These are phyloP conservation scores for Verticillium tricorpus DNA, from an alignment of 2,329 filamentous ascomycete genomes.

Conservation along the genomic window DNA sequence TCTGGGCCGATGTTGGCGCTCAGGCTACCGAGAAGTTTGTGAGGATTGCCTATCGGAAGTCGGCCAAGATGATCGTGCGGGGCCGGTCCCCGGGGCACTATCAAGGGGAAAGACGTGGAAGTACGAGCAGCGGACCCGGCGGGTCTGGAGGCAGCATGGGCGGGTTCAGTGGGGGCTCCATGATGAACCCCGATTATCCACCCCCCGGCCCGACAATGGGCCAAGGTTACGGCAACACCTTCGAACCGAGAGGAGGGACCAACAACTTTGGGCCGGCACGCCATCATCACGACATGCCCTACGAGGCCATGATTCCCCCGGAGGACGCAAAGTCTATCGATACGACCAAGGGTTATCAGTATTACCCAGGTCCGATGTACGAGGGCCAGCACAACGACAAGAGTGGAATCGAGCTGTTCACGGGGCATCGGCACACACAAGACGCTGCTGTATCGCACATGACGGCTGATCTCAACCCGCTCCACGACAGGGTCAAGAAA, in stretches of 20 bases:
- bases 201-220: conserved; percentile 33
- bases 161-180: conserved; percentile 32
- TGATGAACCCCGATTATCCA: conserved; percentile 34
- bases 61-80: conserved; percentile 81
- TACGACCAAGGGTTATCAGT: conserved; percentile 48
- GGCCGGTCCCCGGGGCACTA: conserved; percentile 80
- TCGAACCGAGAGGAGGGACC: conserved; percentile 19
- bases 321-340: conserved; percentile 48
- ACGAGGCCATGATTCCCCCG: conserved; percentile 45
- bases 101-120: conserved; percentile 64
- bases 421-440: conserved; percentile 27
- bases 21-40: conserved; percentile 53
- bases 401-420: conserved; percentile 44
- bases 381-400: conserved; percentile 28
- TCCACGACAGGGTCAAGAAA: conserved; percentile 35
- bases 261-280: conserved; percentile 39
- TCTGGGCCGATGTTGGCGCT: conserved; percentile 64
- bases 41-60: conserved; percentile 68
- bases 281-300: conserved; percentile 44
- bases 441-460: conserved; percentile 29
- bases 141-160: conserved; percentile 61
- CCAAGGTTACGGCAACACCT: conserved; percentile 24
- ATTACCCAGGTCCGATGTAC: conserved; percentile 48
- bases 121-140: conserved; percentile 62
- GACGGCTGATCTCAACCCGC: conserved; percentile 20